A percentile compares a stretch with the other conserved stretches of the same genome.
phyloP scores from a whole-genome alignment of 768 basidiomycete genomes.

The Collybia sp. region DNA sequence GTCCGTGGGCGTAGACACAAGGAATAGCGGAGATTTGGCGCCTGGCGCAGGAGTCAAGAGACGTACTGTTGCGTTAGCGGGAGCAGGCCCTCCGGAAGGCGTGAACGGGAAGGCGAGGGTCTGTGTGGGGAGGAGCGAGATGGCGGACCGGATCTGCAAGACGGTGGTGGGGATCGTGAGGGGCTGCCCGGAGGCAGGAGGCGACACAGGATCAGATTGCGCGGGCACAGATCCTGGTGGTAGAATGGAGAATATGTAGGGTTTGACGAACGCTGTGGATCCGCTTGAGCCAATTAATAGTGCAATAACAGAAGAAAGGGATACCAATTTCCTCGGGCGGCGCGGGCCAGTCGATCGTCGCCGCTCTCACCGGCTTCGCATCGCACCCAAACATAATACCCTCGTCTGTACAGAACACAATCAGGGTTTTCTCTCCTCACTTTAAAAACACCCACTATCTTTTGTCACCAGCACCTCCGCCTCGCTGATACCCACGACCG shows the following conservation, averaged over 20 bases:
- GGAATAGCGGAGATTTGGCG: constrained; percentile 50
- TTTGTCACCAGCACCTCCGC: constrained; percentile 68
- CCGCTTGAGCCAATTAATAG: constrained; percentile 1
- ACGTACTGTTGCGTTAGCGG: constrained; percentile 51
- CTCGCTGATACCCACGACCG: constrained; percentile 47
- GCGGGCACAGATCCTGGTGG: constrained; percentile 58
- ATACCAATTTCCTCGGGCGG: constrained; percentile 80
- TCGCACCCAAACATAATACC: constrained; percentile 62
- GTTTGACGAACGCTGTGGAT: constrained; percentile 61
- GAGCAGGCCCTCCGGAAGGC: constrained; percentile 19
- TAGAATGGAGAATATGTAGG: constrained; percentile 73
- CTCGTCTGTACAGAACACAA: constrained; percentile 40
- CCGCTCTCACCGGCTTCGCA: constrained; percentile 44
- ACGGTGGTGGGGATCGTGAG: constrained; percentile 50
- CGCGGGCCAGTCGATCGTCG: constrained; percentile 67
- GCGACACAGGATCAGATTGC: constrained; percentile 16
- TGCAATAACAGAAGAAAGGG: neutral
- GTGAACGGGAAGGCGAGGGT: constrained; percentile 60
- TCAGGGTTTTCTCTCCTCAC: neutral
- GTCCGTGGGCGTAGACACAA: constrained; percentile 74
- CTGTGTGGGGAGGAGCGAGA: constrained; percentile 59
- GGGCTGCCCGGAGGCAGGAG: constrained; percentile 18
- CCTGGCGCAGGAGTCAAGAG: constrained; percentile 56
- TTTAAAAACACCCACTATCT: constrained; percentile 64
- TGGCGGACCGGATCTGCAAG: constrained; percentile 67